Percentiles rank a stretch among this genome's conserved stretches.
These are phyloP conservation scores for Populus alba DNA, from an alignment of 345 rosid genomes.

Conservation along the genomic window DNA sequence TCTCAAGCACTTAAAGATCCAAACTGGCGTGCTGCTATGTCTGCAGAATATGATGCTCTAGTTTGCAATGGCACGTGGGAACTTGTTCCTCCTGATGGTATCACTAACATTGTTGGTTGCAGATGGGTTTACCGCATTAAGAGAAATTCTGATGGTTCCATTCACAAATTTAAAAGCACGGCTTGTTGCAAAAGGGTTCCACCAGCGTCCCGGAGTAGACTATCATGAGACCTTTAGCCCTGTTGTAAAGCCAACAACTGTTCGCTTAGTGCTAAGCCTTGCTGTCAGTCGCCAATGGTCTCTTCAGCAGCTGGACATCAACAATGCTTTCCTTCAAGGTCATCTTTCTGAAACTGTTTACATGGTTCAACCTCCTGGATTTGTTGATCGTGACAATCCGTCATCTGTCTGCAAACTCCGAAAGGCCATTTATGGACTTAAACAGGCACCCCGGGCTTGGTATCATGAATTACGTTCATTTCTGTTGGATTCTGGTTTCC, in stretches of 20 bases:
- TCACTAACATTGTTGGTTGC: no score
- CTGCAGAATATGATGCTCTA: background rate
- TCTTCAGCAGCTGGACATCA: background rate
- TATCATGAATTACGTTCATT: background rate
- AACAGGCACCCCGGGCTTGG: background rate
- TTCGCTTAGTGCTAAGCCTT: background rate
- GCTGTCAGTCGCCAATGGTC: background rate
- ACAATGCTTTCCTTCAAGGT: background rate
- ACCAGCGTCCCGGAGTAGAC: background rate
- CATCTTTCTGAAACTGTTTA: fast-evolving
- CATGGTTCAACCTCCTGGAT: background rate
- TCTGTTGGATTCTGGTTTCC: no score
- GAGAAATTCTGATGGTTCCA: no score
- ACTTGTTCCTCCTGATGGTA: no score
- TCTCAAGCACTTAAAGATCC: background rate
- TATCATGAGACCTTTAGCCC: background rate
- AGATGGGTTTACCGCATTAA: no score
- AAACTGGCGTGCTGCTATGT: background rate
- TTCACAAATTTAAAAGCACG: no score
- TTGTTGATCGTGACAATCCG: fast-evolving
- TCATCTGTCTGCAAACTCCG: background rate
- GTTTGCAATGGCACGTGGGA: background rate
- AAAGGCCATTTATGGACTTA: background rate
- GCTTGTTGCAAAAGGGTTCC: no score
- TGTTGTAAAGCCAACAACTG: background rate